phyloP scores from a whole-genome alignment of 306 rosid genomes.

The Albizia julibrissin region DNA sequence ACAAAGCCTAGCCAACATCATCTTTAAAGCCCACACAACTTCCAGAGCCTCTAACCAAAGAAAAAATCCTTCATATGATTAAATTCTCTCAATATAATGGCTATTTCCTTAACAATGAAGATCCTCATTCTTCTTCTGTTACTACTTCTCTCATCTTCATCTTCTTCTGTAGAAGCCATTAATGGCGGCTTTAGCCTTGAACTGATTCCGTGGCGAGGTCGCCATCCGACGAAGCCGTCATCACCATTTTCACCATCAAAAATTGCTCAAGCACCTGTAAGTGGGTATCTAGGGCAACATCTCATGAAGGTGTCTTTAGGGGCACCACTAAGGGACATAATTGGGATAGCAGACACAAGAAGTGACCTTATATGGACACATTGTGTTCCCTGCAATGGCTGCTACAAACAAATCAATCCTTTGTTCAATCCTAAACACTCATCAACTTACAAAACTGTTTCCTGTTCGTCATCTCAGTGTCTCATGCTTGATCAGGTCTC shows the following conservation, averaged over 20 bases:
- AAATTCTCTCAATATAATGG: not conserved
- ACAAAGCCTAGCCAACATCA: not conserved
- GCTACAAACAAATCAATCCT: constrained; percentile 44
- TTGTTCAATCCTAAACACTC: constrained; percentile 39
- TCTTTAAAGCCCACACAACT: not conserved
- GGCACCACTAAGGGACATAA: constrained; percentile 43
- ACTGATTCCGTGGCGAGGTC: constrained; percentile 15
- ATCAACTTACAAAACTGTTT: constrained; percentile 34
- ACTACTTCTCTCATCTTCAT: not conserved
- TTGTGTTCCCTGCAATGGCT: constrained; percentile 43
- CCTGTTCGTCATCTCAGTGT: constrained; percentile 39
- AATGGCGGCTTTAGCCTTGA: constrained; percentile 39
- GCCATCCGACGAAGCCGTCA: not conserved
- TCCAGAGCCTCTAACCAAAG: not conserved
- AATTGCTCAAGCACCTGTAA: not conserved
- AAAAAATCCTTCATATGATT: not conserved
- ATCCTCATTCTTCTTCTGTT: constrained; percentile 22
- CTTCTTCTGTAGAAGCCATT: not conserved
- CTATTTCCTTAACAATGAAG: not conserved
- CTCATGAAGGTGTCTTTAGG: constrained; percentile 43
- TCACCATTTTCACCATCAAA: not conserved
- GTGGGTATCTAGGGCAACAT: constrained; percentile 34
- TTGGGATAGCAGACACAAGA: constrained; percentile 46
- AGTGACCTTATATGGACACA: constrained; percentile 54
- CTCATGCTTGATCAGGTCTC: not conserved